Base-by-base conservation (phyloP, 805 yeast species). In the Ogataea chonburiensis region DNA sequence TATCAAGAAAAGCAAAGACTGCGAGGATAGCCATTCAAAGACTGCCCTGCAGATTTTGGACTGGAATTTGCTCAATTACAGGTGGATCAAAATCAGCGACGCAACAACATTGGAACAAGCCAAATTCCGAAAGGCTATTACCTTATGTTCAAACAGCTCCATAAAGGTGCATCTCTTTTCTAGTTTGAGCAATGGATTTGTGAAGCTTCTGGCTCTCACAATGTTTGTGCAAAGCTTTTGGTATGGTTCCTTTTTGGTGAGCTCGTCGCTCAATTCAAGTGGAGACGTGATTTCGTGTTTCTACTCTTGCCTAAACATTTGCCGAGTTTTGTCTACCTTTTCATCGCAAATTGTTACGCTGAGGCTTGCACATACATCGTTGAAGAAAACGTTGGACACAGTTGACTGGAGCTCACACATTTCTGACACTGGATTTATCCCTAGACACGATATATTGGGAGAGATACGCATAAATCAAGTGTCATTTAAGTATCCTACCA, bases 221-320 rank as follows among this genome's bases (percentile, higher is more conserved):
- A 80, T 88, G 79, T 88, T 91, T 65, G 84, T 89, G 3, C 96
- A 86, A 59, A 94, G 91, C 0, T 85, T 93, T 50, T 88, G 95
- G 86, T 91, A 82, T 62, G 99, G 98, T 1, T 73, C 81, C 18
- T 68, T 68, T 28, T 71, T 85, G 66, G 80, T 87, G 3, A 58
- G 61, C 22, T 58, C 61, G 5, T 75, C 77, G 0, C 66, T 71
- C 7, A 54, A 79, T 10, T 49, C 64, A 1, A 63, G 86, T 2
- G 81, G 85, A 9, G 71, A 77, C 24, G 86, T 91, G 0, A 64
- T 93, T 33, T 81, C 96, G 0, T 83, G 95, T 24, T 87, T 93
- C 50, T 78, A 86, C 47, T 73, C 95, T 8, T 86, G 96, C 49
- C 57, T 91, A 9, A 68, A 77, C 55, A 64, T 87, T n/a, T 82